Percentiles rank a stretch among this genome's conserved stretches.
Evolutionary conservation across 1,139 yeast genomes (phyloP).

Genomic region (Lodderomyces oxycetoniae): DNA sequence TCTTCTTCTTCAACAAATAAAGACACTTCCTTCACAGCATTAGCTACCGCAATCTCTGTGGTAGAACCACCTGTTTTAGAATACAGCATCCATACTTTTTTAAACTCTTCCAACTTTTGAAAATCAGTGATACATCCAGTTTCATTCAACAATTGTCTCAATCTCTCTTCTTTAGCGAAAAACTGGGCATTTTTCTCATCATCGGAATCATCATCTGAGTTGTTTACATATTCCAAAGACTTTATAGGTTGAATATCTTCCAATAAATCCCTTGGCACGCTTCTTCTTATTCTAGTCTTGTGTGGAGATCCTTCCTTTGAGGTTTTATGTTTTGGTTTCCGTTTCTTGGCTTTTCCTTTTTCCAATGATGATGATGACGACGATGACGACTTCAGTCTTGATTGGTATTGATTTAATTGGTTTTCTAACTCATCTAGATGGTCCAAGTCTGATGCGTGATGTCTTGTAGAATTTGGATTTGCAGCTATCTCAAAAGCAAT

Average conservation of each 20-base stretch:
- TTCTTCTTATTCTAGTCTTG: constrained; percentile 4
- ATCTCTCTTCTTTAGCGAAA: constrained; percentile 53
- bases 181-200: constrained; percentile 52
- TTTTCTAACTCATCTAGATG: constrained; percentile 31
- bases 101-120: constrained; percentile 34
- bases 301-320: background rate
- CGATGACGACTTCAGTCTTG: constrained; percentile 1
- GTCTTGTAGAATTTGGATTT: constrained; percentile 13
- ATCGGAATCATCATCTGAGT: constrained; percentile 67
- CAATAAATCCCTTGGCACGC: constrained; percentile 14
- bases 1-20: constrained; percentile 19
- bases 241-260: constrained; percentile 20
- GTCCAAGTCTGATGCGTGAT: constrained; percentile 26
- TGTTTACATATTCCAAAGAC: constrained; percentile 53
- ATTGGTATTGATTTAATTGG: constrained; percentile 12
- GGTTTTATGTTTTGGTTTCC: constrained; percentile 10
- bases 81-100: constrained; percentile 34
- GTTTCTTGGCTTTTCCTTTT: constrained; percentile 22
- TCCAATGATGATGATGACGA: constrained; percentile 4
- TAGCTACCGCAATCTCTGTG: constrained; percentile 19
- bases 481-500: constrained; percentile 37
- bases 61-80: constrained; percentile 16
- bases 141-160: constrained; percentile 39
- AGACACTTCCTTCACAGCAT: constrained; percentile 21
- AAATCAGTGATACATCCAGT: constrained; percentile 42